Evolutionary conservation across 768 basidiomycete species (phyloP).

Genomic region (Podaxis carcinomalis): DNA sequence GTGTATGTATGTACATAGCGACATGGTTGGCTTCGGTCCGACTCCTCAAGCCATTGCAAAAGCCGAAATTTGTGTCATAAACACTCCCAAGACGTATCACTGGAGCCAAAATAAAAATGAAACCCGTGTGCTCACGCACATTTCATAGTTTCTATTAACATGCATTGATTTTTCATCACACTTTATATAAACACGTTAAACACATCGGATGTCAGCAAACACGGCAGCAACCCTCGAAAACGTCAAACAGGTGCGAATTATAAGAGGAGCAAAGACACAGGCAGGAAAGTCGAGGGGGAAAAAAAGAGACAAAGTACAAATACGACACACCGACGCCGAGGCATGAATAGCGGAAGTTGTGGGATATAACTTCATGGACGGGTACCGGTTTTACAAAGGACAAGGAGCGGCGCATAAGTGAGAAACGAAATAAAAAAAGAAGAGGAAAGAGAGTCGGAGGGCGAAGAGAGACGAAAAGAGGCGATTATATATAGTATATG

Average conservation of each 20-base stretch:
- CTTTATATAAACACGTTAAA: neutral
- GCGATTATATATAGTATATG: constrained; percentile 10
- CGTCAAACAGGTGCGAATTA: no score
- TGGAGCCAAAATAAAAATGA: no score
- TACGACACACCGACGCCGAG: constrained; percentile 2
- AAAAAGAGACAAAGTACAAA: neutral
- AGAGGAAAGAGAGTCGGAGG: neutral
- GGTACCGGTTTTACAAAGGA: neutral
- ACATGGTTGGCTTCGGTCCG: no score
- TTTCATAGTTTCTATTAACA: neutral
- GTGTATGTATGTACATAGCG: no score
- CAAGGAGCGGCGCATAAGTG: constrained; percentile 3
- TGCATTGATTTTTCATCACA: neutral
- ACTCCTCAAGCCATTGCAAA: no score
- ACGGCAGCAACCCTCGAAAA: neutral
- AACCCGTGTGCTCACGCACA: neutral
- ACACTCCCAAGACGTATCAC: no score
- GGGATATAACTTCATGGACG: neutral
- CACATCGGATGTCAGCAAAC: neutral
- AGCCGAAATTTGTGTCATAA: no score
- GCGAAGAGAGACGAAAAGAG: neutral
- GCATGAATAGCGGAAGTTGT: neutral
- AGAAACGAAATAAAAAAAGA: neutral
- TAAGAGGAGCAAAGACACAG: neutral
- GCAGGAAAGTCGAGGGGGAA: neutral